Base-by-base conservation (phyloP, 2,329 filamentous ascomycete genomes). In the Fusarium tuaranense region DNA sequence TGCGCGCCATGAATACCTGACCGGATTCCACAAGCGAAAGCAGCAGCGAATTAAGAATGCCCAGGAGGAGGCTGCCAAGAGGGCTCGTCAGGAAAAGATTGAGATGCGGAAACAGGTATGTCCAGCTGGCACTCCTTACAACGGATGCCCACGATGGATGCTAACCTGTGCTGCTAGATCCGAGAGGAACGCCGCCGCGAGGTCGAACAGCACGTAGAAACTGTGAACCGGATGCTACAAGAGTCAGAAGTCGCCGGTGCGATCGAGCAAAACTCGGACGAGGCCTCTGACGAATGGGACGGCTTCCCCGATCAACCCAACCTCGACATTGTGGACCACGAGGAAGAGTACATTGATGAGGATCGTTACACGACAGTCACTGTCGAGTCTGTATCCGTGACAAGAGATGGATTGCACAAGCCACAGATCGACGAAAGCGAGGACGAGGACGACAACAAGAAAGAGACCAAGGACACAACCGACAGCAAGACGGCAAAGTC, bases 11-110 rank as follows among this genome's bases (percentile, higher is more conserved):
- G 95, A 98, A 80, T 99, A 94, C 81, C 88, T 99, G 68, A 98
- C 95, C 0, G 97, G 97, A 4, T 99, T 99, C 84, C 95, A 96
- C 87, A 99, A 98, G 88, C 93, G 97, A 83, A 98, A 98, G 83
- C 86, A 94, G 63, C 93, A 95, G 82, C 90, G 97, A 41, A 91
- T 92, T 76, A 97, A 97, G 85, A 88, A 92, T 83, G 96, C 96
- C 2, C 93, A 97, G 80, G 95, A 97, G 76, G 88, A 93, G 77
- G 94, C 94, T 5, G 92, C 90, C 55, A 93, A 94, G 83, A 92
- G 89, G 81, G 95, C 92, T 58, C 91, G 92, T 60, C 90, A 95
- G 79, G 95, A 98, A 82, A 94, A 89, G 80, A 89, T 95, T 67
- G 86, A 89, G 68, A 86, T 93, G 67, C 88, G 96, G 77, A 93